Evolutionary conservation across 78 protist species (phyloP).

Genomic region (Protostelium mycophagum): DNA sequence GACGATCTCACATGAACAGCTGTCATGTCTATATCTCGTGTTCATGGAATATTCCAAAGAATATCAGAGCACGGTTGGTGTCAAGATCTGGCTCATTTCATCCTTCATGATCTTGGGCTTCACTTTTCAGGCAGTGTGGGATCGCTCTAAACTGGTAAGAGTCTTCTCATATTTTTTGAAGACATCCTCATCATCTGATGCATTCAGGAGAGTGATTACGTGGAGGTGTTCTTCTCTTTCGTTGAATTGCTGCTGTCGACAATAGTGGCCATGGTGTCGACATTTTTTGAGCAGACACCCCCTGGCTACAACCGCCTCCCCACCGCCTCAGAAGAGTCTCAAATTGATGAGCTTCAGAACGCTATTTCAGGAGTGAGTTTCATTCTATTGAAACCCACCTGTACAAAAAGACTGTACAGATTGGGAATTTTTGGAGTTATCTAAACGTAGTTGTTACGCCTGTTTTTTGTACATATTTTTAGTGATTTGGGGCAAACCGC

Average conservation of each 20-base stretch:
- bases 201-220: not conserved
- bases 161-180: not conserved
- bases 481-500: too few species aligned
- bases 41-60: not conserved
- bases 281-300: not conserved
- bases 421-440: too few species aligned
- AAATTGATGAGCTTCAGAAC: not conserved
- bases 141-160: not conserved
- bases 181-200: not conserved
- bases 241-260: not conserved
- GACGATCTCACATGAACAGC: not conserved
- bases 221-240: not conserved
- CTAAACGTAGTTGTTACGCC: too few species aligned
- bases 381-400: not conserved
- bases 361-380: not conserved
- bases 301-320: not conserved
- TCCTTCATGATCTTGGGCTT: not conserved
- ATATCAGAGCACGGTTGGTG: not conserved
- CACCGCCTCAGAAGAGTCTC: not conserved
- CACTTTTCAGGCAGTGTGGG: not conserved
- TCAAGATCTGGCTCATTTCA: not conserved
- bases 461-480: too few species aligned
- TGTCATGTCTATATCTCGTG: not conserved
- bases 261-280: not conserved
- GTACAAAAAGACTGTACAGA: too few species aligned